Base-by-base conservation (phyloP, 768 basidiomycete genomes). In the Guyanaporus albipodus region DNA sequence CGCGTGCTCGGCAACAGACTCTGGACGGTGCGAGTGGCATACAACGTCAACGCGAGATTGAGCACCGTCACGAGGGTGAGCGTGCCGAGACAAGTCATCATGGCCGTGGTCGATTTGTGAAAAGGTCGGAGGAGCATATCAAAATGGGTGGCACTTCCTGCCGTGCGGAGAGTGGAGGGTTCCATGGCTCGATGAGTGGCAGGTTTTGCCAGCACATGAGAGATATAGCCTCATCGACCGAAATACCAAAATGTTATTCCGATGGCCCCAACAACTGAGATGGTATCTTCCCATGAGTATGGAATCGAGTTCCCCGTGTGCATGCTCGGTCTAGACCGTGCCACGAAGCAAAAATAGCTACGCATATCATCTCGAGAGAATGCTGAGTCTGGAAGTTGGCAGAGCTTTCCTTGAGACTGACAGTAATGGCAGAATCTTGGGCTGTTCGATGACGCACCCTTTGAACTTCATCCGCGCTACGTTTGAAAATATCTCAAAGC, bases 11-110 rank as follows among this genome's bases (percentile, higher is more conserved):
- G 56, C 18, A 61, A 24, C 33, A 58, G 48, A n/a, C 44, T 32
- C 8, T 38, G 34, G 36, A 49, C 24, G 2, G 41, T 57, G 22
- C 42, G 42, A 26, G 66, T 12, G 49, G 57, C 50, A 22, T 56
- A 52, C 6, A 56, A 9, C 6, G 59, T 61, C 19, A 50, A 52
- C 6, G 41, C 17, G 33, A 66, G 42, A 11, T 64, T 66, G 44
- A 56, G 29, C 24, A 57, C 11, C 2, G 62, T 64, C 44, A 66
- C 51, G 17, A 37, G 37, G 17, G 46, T 51, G 12, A 64, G 56
- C 37, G 48, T 49, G 15, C 42, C 38, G 33, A 66, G 52, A 28
- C 58, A 63, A 18, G 34, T 38, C 8, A 52, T 26, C 15, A 23
- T 27, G 8, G 34, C 27, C 8, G 15, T 26, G 14, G 52, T 35